Conservation (phyloP, 352 stramenopile genomes). For the Globisporangium orthogonon region DNA sequence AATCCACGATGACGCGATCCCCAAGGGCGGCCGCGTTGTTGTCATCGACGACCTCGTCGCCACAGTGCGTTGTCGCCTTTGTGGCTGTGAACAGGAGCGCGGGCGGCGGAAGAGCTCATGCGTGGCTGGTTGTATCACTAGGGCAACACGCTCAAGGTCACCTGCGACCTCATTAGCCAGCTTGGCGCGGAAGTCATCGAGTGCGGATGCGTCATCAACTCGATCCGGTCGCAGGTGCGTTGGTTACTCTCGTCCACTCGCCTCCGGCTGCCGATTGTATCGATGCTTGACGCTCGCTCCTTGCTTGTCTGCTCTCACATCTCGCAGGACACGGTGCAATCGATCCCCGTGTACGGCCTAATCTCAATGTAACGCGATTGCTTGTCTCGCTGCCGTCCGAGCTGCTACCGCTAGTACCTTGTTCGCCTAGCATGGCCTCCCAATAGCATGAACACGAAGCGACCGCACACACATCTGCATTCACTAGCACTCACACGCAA, state of each 20-base stretch:
- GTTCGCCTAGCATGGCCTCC: no score
- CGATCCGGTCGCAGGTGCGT: conserved; percentile 37
- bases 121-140: conserved; percentile 8
- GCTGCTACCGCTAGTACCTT: no score
- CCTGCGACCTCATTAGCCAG: conserved; percentile 65
- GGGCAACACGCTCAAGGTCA: conserved; percentile 79
- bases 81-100: no score
- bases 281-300: not conserved
- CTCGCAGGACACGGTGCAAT: conserved; percentile 31
- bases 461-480: no score
- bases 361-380: conserved; percentile 33
- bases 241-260: not conserved
- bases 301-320: not conserved
- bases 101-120: not conserved
- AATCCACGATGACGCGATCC: conserved; percentile 79
- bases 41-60: conserved; percentile 80
- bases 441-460: no score
- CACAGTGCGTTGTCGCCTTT: conserved; percentile 13
- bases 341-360: conserved; percentile 46
- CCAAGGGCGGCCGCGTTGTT: conserved; percentile 54
- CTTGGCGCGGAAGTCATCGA: conserved; percentile 69
- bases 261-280: no score
- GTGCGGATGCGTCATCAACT: conserved; percentile 76
- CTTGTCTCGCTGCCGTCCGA: no score
- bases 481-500: no score